Evolutionary conservation across 495 filamentous ascomycete species (phyloP).

Genomic region (Aspergillus egyptiacus): DNA sequence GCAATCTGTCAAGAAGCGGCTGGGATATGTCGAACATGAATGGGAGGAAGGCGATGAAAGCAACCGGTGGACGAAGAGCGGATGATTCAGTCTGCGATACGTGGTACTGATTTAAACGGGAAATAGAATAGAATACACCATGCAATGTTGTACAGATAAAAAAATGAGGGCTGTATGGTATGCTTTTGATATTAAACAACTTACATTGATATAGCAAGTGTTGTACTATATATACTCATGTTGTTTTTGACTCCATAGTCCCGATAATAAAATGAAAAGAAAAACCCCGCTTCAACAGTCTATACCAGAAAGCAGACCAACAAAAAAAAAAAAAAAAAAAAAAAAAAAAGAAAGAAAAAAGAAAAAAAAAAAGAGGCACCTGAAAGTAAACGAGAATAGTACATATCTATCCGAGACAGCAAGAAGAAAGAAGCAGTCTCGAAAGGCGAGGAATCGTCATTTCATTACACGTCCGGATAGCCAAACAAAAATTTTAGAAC

Average conservation of each 20-base stretch:
- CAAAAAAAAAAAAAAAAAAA: too few relatives aligned
- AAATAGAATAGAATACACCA: slow-evolving; percentile 1
- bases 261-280: too few relatives aligned
- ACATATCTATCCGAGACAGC: neutral
- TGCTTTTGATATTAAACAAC: too few relatives aligned
- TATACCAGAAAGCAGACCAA: too few relatives aligned
- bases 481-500: slow-evolving; percentile 25
- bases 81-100: slow-evolving; percentile 4
- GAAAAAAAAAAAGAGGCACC: too few relatives aligned
- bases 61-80: slow-evolving; percentile 61
- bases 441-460: slow-evolving; percentile 1
- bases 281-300: too few relatives aligned
- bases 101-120: neutral
- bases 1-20: slow-evolving; percentile 69
- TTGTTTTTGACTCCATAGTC: too few relatives aligned
- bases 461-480: neutral
- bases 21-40: slow-evolving; percentile 78
- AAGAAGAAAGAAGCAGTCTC: neutral
- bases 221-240: too few relatives aligned
- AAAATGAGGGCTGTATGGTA: neutral
- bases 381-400: neutral
- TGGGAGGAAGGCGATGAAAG: slow-evolving; percentile 84
- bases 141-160: too few relatives aligned
- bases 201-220: too few relatives aligned
- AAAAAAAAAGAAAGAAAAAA: too few relatives aligned